Percentiles rank a stretch among this genome's conserved stretches.
Evolutionary conservation across 2,329 filamentous ascomycete genomes (phyloP).

Genomic region (Fusarium sp.): DNA sequence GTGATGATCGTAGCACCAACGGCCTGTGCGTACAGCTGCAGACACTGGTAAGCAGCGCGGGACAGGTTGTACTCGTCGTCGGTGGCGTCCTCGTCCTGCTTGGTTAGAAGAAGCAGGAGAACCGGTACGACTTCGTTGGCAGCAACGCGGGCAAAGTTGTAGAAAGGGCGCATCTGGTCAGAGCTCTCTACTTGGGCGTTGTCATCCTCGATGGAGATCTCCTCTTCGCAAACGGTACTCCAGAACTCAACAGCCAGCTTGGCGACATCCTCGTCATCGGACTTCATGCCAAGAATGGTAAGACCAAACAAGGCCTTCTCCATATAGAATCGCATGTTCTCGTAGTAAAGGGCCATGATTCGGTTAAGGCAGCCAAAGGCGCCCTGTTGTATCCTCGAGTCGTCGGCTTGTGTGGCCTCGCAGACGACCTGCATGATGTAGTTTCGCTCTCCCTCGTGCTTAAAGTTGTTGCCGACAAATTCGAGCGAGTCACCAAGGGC

Average conservation of each 20-base stretch:
- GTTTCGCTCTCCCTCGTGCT: conserved; percentile 98
- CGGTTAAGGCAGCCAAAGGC: conserved; percentile 97
- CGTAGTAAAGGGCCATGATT: conserved; percentile 99
- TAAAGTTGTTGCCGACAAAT: conserved; percentile 98
- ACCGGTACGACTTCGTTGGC: conserved; percentile 95
- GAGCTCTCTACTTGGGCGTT: conserved; percentile 80
- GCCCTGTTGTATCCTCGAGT: conserved; percentile 91
- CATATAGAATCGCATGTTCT: conserved; percentile 99
- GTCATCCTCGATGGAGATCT: conserved; percentile 97
- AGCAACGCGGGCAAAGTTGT: conserved; percentile 94
- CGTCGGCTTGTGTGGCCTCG: conserved; percentile 94
- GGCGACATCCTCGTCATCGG: conserved; percentile 94
- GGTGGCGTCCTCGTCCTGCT: conserved; percentile 95
- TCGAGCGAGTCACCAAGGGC: conserved; percentile 96
- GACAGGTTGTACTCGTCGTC: conserved; percentile 99
- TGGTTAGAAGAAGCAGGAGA: conserved; percentile 85
- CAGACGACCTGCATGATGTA: conserved; percentile 99
- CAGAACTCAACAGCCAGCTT: conserved; percentile 99
- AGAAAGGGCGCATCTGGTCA: conserved; percentile 88
- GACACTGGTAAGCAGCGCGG: conserved; percentile 93
- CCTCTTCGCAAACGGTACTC: conserved; percentile 99
- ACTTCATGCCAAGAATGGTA: conserved; percentile 99
- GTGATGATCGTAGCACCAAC: conserved; percentile 85
- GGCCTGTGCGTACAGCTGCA: conserved; percentile 94
- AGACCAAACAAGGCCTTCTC: conserved; percentile 98